Evolutionary conservation across 2,329 filamentous ascomycete species (phyloP).

Genomic region (Ophiostoma piceae): DNA sequence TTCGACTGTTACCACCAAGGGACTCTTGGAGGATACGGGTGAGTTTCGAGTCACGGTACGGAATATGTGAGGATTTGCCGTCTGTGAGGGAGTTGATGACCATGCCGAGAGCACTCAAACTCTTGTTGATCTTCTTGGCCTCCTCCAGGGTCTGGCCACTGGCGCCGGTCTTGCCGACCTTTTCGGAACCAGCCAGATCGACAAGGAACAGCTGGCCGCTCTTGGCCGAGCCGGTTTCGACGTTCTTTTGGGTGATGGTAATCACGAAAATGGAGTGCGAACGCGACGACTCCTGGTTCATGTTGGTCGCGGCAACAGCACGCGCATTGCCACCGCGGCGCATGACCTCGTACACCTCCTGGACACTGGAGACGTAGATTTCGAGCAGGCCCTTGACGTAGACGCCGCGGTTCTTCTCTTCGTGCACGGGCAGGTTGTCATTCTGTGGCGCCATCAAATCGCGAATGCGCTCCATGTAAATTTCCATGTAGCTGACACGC

Average conservation of each 20-base stretch:
- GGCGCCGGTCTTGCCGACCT: conserved; percentile 96
- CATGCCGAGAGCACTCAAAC: conserved; percentile 95
- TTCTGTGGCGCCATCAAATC: conserved; percentile 89
- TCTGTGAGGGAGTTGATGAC: conserved; percentile 97
- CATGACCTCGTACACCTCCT: conserved; percentile 96
- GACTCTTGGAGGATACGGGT: conserved; percentile 96
- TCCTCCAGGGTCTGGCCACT: conserved; percentile 96
- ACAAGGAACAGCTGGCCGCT: conserved; percentile 96
- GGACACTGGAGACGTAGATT: conserved; percentile 91
- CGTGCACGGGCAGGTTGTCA: conserved; percentile 95
- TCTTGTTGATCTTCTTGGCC: conserved; percentile 99
- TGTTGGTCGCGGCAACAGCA: conserved; percentile 94
- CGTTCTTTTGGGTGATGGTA: conserved; percentile 94
- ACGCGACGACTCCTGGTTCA: conserved; percentile 97
- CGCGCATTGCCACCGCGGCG: conserved; percentile 82
- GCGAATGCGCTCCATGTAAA: conserved; percentile 98
- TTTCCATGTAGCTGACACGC: conserved; percentile 98
- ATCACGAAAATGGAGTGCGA: conserved; percentile 98
- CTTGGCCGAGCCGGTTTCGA: conserved; percentile 92
- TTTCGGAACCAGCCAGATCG: conserved; percentile 96
- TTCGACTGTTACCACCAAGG: conserved; percentile 93
- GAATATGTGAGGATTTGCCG: conserved; percentile 92
- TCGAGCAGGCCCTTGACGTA: conserved; percentile 94
- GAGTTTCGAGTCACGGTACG: conserved; percentile 96
- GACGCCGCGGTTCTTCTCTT: conserved; percentile 92